Evolutionary conservation across 371 early-diverging fungal genomes (phyloP).

Genomic region (Apophysomyces variabilis): DNA sequence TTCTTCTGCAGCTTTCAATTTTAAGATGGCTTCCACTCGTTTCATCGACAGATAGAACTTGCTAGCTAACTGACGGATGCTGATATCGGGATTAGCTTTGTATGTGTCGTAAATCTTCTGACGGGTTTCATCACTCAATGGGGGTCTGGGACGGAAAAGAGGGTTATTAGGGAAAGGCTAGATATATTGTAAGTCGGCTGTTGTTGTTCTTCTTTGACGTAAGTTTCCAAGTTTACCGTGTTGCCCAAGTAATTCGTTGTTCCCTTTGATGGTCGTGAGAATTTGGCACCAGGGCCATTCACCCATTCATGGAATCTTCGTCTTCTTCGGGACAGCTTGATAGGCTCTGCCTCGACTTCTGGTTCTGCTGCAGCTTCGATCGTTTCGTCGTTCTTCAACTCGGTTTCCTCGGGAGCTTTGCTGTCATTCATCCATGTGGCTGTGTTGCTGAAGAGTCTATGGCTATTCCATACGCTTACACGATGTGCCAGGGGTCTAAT

Average conservation of each 20-base stretch:
- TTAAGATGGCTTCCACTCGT: constrained; percentile 89
- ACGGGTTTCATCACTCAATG: constrained; percentile 72
- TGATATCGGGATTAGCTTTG: constrained; percentile 57
- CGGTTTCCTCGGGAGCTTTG: constrained; percentile 31
- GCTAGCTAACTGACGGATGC: constrained; percentile 78
- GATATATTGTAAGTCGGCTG: background rate
- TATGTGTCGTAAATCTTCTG: constrained; percentile 79
- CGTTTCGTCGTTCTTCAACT: background rate
- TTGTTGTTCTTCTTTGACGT: background rate
- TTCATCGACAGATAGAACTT: constrained; percentile 80
- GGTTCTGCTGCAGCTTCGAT: constrained; percentile 19
- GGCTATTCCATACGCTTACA: constrained; percentile 11
- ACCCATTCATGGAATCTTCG: constrained; percentile 51
- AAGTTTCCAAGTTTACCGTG: constrained; percentile 23
- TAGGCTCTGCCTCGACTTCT: constrained; percentile 32
- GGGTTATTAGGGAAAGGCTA: constrained; percentile 91
- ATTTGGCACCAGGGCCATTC: constrained; percentile 39
- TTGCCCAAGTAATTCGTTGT: constrained; percentile 50
- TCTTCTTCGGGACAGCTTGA: constrained; percentile 50
- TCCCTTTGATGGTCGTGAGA: constrained; percentile 44
- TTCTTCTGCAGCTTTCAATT: constrained; percentile 80
- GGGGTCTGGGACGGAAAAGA: constrained; percentile 79
- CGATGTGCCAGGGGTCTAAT: constrained; percentile 11
- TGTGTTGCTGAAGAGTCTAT: constrained; percentile 27
- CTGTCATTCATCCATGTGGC: constrained; percentile 21